Evolutionary conservation across 2,329 filamentous ascomycete genomes (phyloP).

Genomic region (Cercospora citrullina): DNA sequence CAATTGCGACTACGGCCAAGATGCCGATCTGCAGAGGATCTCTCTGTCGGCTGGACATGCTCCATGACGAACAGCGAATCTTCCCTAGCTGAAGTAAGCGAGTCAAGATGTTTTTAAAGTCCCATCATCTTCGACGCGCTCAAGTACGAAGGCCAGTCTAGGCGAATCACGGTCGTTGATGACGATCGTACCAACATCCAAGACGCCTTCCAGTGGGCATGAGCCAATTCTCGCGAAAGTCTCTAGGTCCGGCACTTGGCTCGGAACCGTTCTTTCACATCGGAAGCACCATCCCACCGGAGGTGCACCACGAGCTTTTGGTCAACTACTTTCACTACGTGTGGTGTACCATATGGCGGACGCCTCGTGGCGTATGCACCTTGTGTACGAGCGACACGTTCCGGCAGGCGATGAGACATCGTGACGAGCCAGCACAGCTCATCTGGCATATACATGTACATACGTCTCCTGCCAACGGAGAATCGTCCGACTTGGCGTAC

Average conservation of each 20-base stretch:
- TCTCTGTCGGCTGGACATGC: slow-evolving; percentile 9
- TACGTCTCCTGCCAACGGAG: background rate
- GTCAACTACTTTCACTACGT: background rate
- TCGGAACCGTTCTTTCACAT: background rate
- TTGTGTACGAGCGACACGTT: background rate
- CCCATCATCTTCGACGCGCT: background rate
- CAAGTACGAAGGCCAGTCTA: background rate
- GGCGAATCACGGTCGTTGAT: background rate
- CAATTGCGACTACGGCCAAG: background rate
- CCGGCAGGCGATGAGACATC: background rate
- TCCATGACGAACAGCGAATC: background rate
- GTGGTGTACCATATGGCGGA: slow-evolving; percentile 2
- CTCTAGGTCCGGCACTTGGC: background rate
- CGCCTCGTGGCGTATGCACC: background rate
- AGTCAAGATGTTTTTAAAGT: slow-evolving; percentile 5
- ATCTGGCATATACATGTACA: background rate
- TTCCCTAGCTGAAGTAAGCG: background rate
- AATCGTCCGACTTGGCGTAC: background rate
- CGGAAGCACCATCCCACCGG: slow-evolving; percentile 6
- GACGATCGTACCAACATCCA: background rate
- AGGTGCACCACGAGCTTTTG: background rate
- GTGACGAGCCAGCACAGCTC: background rate
- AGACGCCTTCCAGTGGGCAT: background rate
- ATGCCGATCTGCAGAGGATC: slow-evolving; percentile 5
- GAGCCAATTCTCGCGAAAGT: background rate